Evolutionary conservation across 176 grass and related monocot species (phyloP), one percentile per base, ranked within the genome.

Genomic region (Oryza meridionalis): DNA sequence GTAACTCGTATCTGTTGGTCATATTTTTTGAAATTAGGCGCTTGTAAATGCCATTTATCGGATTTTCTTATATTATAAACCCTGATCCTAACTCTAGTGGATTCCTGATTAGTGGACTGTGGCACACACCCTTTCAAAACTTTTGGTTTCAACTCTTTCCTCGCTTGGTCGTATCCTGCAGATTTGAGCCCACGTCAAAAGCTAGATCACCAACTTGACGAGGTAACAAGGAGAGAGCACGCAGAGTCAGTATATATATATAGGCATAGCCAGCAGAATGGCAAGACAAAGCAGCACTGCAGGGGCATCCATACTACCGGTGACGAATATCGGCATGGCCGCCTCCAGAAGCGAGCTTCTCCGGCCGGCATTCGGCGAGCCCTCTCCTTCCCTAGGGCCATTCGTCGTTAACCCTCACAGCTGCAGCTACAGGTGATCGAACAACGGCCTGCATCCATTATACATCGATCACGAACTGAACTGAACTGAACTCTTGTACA

Each of bases 361-460:
- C 62, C 77, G 55, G 55, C 21, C 26, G 50, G 35, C 22, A 4
- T 69, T 72, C 9, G 80, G 68, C 37, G 68, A 53, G 10, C 22
- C 22, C 67, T 17, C 49, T 31, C 80, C 67, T 0, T 37, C 68
- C 0, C 50, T 82, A 51, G 50, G 32, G 25, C 50, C 50, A 62
- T 43, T 44, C 66, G 21, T 81, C 32, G 51, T 69, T 29, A 81
- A 55, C 47, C 78, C 78, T 38, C 49, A 53, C 78, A 66, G 65
- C 45, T 47, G 78, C 4, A 46, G 45, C 6, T 80, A 80, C 78
- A 69, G 78, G 78, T 80, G 65, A 3, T 19, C 29, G n/a, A 55
- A 19, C 16, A 44, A 15, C 3, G n/a, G n/a, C 29, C 29, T 31
- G 29, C 29, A 31, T 31, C 29, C 29, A 31, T 31, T 31, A 31